These are phyloP conservation scores for Cadophora sp. DNA, from an alignment of 2,329 filamentous ascomycete genomes.

Conservation along the genomic window DNA sequence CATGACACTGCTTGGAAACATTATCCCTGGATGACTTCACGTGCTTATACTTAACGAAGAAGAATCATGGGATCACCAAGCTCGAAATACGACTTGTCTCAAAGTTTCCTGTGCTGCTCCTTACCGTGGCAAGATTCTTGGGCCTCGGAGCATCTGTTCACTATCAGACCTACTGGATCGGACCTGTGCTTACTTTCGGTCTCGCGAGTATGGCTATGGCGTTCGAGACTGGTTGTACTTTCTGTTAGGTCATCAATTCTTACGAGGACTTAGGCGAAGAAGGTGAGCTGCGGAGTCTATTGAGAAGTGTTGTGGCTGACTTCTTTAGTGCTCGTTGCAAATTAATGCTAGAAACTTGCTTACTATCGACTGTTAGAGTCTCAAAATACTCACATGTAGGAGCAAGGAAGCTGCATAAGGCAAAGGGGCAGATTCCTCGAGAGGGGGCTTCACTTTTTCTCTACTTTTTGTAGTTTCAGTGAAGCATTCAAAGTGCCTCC, in stretches of 20 bases:
- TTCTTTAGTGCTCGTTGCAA: constrained; percentile 28
- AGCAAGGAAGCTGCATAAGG: neutral
- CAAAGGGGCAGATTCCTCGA: neutral
- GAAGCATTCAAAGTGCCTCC: neutral
- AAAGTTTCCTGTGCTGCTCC: neutral
- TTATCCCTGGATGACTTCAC: constrained; percentile 40
- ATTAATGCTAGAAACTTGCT: constrained; percentile 46
- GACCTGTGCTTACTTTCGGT: constrained; percentile 34
- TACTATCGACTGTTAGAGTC: constrained; percentile 44
- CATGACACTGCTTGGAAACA: constrained; percentile 52
- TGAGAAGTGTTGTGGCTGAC: neutral
- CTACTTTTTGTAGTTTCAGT: neutral
- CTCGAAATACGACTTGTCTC: neutral
- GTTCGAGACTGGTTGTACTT: constrained; percentile 29
- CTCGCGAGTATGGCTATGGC: constrained; percentile 35
- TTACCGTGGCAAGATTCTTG: neutral
- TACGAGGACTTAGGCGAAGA: neutral
- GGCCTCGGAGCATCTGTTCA: constrained; percentile 28
- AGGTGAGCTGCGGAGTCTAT: neutral
- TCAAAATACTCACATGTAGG: neutral
- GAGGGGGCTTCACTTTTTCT: neutral
- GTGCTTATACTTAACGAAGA: neutral
- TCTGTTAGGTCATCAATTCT: neutral
- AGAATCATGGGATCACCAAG: neutral
- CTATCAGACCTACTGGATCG: constrained; percentile 33